Percentiles rank a stretch among this genome's conserved stretches.
Evolutionary conservation across 2,329 filamentous ascomycete species (phyloP).

Genomic region (Fonsecaea monophora): DNA sequence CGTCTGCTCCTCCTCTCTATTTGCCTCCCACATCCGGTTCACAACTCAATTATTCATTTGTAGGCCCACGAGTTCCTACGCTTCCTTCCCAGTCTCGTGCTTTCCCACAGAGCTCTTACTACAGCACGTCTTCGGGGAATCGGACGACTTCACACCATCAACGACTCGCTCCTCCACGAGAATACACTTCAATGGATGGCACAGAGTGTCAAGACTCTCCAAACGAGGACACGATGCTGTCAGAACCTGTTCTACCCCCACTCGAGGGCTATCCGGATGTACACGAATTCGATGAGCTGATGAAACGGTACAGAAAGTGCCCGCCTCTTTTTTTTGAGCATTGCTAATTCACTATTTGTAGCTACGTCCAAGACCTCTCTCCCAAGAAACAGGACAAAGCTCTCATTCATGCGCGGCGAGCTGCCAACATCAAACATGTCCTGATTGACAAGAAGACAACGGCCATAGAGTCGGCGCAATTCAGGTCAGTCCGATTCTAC

Average conservation of each 20-base stretch:
- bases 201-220: slow-evolving; percentile 55
- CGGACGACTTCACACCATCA: slow-evolving; percentile 46
- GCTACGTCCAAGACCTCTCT: slow-evolving; percentile 58
- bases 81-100: slow-evolving; percentile 44
- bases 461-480: slow-evolving; percentile 58
- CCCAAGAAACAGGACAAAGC: slow-evolving; percentile 61
- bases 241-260: slow-evolving; percentile 53
- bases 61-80: slow-evolving; percentile 40
- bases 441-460: slow-evolving; percentile 59
- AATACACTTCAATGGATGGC: slow-evolving; percentile 46
- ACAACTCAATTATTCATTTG: slow-evolving; percentile 45
- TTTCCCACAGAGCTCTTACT: slow-evolving; percentile 43
- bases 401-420: slow-evolving; percentile 56
- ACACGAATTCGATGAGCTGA: slow-evolving; percentile 54
- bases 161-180: slow-evolving; percentile 44
- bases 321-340: not conserved
- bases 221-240: slow-evolving; percentile 52
- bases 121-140: slow-evolving; percentile 41
- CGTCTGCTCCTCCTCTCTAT: slow-evolving; percentile 43
- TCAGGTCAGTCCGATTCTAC: slow-evolving; percentile 47
- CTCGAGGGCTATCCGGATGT: slow-evolving; percentile 55
- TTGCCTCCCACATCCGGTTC: slow-evolving; percentile 44
- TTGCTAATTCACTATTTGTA: slow-evolving; percentile 34
- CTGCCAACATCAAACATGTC: slow-evolving; percentile 56
- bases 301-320: slow-evolving; percentile 48